Evolutionary conservation across 768 basidiomycete species (phyloP).

Genomic region (Lentinula sp.): DNA sequence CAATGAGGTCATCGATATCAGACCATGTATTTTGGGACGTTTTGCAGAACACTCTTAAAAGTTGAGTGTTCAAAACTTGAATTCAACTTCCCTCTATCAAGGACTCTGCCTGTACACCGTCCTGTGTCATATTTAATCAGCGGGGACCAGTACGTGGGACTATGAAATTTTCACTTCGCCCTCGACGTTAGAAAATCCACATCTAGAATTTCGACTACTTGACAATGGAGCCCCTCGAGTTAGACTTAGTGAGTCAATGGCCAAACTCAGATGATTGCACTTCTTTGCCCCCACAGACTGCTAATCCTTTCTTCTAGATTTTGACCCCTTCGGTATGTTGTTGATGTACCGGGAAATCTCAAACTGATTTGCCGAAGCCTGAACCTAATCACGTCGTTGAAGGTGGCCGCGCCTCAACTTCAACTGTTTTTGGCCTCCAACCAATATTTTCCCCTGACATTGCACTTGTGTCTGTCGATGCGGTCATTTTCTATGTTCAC

Average conservation of each 20-base stretch:
- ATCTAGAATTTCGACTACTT: neutral
- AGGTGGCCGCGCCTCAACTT: conserved; percentile 52
- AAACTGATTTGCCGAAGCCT: neutral
- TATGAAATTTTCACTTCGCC: too few relatives aligned
- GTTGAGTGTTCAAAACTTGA: too few relatives aligned
- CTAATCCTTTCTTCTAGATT: neutral
- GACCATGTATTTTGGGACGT: too few relatives aligned
- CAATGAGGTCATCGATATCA: too few relatives aligned
- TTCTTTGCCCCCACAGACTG: neutral
- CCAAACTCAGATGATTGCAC: neutral
- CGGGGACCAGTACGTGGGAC: too few relatives aligned
- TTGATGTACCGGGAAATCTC: neutral
- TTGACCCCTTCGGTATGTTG: neutral
- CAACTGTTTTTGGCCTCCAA: conserved; percentile 75
- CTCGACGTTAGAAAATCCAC: too few relatives aligned
- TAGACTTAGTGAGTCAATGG: neutral
- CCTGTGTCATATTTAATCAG: too few relatives aligned
- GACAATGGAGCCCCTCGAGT: neutral
- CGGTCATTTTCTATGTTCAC: conserved; percentile 83
- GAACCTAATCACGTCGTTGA: neutral
- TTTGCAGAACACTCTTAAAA: too few relatives aligned
- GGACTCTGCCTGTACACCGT: too few relatives aligned
- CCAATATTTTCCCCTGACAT: conserved; percentile 47
- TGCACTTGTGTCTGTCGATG: conserved; percentile 64
- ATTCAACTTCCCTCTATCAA: too few relatives aligned